These are phyloP conservation scores for Penicillium sp. DNA, from an alignment of 2,329 filamentous ascomycete genomes.

Conservation along the genomic window DNA sequence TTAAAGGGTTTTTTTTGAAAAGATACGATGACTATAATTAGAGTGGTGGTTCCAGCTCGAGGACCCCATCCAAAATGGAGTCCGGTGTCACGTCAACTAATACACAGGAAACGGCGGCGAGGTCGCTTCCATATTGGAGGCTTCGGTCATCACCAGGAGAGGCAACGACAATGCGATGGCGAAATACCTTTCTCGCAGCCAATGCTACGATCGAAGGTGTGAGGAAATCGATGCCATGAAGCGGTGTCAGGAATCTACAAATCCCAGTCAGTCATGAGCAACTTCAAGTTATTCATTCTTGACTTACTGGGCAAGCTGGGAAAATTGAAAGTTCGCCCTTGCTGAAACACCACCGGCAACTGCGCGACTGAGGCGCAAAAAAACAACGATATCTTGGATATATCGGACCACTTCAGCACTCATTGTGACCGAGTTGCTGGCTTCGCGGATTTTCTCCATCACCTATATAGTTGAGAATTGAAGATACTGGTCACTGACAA, in stretches of 20 bases:
- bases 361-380: constrained; percentile 83
- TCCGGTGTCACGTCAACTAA: constrained; percentile 61
- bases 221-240: constrained; percentile 78
- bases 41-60: constrained; percentile 59
- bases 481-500: constrained; percentile 3
- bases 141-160: constrained; percentile 74
- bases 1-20: background rate
- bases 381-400: constrained; percentile 82
- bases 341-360: constrained; percentile 77
- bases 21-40: constrained; percentile 20
- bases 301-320: constrained; percentile 61
- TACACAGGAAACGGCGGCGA: constrained; percentile 65
- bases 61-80: constrained; percentile 58
- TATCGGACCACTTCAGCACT: constrained; percentile 80
- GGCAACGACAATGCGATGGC: constrained; percentile 76
- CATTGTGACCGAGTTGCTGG: constrained; percentile 60
- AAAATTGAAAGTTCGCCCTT: constrained; percentile 74
- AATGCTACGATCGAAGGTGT: constrained; percentile 81
- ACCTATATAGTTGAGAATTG: constrained; percentile 19
- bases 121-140: constrained; percentile 87
- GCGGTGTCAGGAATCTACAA: constrained; percentile 62
- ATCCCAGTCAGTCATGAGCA: background rate
- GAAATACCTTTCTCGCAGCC: constrained; percentile 82
- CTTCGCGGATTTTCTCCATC: constrained; percentile 61
- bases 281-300: background rate